phyloP scores from a whole-genome alignment of 768 basidiomycete species.

The Dioszegia aurantiaca region DNA sequence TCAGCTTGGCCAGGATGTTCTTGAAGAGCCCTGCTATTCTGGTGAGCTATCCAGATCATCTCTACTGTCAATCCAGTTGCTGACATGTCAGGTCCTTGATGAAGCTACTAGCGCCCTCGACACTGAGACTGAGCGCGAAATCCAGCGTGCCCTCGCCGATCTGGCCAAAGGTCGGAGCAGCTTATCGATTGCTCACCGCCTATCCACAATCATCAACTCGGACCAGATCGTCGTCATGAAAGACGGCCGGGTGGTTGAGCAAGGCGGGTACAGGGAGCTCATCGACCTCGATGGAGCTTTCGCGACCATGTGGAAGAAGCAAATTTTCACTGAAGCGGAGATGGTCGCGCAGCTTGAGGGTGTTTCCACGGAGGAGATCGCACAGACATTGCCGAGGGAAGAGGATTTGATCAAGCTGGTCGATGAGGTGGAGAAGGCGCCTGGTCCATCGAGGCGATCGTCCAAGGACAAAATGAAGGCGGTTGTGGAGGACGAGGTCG shows the following conservation, averaged over 20 bases:
- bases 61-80: conserved; percentile 55
- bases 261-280: conserved; percentile 66
- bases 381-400: conserved; percentile 10
- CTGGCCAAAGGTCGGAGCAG: conserved; percentile 67
- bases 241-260: conserved; percentile 80
- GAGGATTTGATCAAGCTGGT: conserved; percentile 23
- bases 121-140: conserved; percentile 84
- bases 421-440: conserved; percentile 5
- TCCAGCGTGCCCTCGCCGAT: conserved; percentile 80
- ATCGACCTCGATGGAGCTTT: conserved; percentile 60
- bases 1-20: conserved; percentile 80
- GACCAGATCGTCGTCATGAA: conserved; percentile 86
- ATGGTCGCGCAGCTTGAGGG: conserved; percentile 52
- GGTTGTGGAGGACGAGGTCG: background rate
- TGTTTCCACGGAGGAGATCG: conserved; percentile 19
- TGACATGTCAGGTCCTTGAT: conserved; percentile 30
- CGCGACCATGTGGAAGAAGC: conserved; percentile 67
- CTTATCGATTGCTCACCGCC: conserved; percentile 73
- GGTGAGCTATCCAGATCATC: conserved; percentile 67
- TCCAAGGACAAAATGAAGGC: conserved; percentile 17
- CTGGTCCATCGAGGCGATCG: conserved; percentile 6
- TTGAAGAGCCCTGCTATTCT: conserved; percentile 80
- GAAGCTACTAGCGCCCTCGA: conserved; percentile 65
- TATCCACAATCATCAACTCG: conserved; percentile 60
- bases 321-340: conserved; percentile 65